These are phyloP conservation scores for Aspergillus tanneri DNA, from an alignment of 2,329 filamentous ascomycete species.

Conservation along the genomic window DNA sequence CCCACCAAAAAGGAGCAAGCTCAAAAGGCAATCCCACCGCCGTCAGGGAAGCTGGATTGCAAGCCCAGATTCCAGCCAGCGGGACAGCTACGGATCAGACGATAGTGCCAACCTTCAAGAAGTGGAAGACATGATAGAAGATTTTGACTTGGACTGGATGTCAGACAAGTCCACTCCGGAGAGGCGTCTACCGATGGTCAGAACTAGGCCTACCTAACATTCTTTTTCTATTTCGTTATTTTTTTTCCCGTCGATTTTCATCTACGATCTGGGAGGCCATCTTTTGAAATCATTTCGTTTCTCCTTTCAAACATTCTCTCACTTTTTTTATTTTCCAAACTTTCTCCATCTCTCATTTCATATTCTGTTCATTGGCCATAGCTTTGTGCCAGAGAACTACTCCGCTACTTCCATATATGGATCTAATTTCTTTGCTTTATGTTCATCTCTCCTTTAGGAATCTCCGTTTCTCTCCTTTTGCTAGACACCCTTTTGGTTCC, in stretches of 20 bases:
- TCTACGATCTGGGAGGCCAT: background rate
- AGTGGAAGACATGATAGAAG: slow-evolving; percentile 35
- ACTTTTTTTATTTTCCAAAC: background rate
- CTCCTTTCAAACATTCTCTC: background rate
- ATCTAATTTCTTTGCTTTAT: background rate
- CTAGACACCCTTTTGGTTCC: slow-evolving; percentile 2
- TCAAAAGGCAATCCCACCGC: slow-evolving; percentile 10
- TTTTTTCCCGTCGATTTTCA: background rate
- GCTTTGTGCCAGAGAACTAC: background rate
- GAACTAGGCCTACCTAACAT: background rate
- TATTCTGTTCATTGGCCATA: background rate
- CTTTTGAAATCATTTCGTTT: background rate
- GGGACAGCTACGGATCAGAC: slow-evolving; percentile 27
- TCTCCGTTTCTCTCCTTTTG: slow-evolving; percentile 2
- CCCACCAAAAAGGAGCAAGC: background rate
- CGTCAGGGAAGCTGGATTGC: slow-evolving; percentile 33
- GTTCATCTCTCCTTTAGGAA: background rate
- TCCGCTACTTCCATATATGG: background rate
- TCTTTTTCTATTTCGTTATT: background rate
- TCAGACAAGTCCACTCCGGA: slow-evolving; percentile 23
- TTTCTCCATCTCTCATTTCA: background rate
- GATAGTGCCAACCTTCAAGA: slow-evolving; percentile 26
- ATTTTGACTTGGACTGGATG: slow-evolving; percentile 34
- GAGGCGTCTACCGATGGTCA: background rate
- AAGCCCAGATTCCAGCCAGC: slow-evolving; percentile 29